Evolutionary conservation across 257 asterid species (phyloP), one percentile per base, ranked within the genome.

Genomic region (Nicotiana tomentosiformis): DNA sequence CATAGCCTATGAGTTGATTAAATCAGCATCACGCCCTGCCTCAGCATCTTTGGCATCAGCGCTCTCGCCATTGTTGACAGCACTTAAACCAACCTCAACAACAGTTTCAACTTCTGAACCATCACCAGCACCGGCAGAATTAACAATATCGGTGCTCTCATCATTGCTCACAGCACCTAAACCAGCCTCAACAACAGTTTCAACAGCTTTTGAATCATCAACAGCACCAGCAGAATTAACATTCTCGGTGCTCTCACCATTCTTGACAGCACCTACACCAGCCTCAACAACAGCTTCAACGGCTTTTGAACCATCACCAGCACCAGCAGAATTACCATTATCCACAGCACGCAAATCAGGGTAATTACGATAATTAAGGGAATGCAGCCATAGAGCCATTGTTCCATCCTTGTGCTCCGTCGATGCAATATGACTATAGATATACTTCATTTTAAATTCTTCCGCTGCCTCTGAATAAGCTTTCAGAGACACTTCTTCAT

Each of bases 401-500:
- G 77, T 92, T 81, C 98, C 98, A 61, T 93, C 97, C 86, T 88
- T 93, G 58, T 92, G 92, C 86, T 94, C 99, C 9, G 94, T 82
- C 1, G 93, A 88, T 23, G 95, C 97, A 84, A 96, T 87, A 80
- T 94, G 98, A 51, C 97, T 77, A 87, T 94, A 92, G 62, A 96
- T 88, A 84, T 90, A 81, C 93, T 90, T 90, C 93, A 90, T 90
- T 83, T 96, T 96, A 86, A 96, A 96, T 18, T 90, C 92, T 88
- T 94, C 98, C 0, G 98, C 97, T 82, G 88, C 95, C 33, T 88
- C 91, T 12, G 84, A 85, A 85, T 90, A 93, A 74, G 72, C 90
- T 74, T 90, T 87, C 99, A 96, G 87, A n/a, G 98, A 96, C 80
- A 96, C 81, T 84, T 96, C 97, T 85, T 94, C 97, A 51, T 94